A percentile compares a stretch with the other conserved stretches of the same genome.
Conservation (phyloP, 495 filamentous ascomycete genomes). For the Podospora fimiseda region DNA sequence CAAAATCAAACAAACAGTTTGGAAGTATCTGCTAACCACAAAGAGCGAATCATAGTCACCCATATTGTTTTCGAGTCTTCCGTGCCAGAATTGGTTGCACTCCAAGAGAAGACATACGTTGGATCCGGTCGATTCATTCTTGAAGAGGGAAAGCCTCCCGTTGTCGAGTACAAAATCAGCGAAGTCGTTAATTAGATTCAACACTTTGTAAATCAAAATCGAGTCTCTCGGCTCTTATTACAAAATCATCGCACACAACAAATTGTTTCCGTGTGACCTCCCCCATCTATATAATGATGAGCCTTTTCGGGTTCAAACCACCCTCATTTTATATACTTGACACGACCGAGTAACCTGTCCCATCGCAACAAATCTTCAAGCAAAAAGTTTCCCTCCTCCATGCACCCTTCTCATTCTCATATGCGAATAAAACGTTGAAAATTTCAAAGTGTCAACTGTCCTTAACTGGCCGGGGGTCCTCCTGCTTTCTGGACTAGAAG, state of each 20-base stretch:
- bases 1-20: too few species aligned
- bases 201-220: neutral
- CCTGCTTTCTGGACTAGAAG: conserved; percentile 40
- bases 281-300: neutral
- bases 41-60: conserved; percentile 38
- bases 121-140: conserved; percentile 49
- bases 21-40: neutral
- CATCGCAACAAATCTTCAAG: neutral
- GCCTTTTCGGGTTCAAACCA: neutral
- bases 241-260: neutral
- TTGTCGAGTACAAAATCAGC: conserved; percentile 56
- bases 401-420: neutral
- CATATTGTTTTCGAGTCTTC: conserved; percentile 52
- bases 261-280: neutral
- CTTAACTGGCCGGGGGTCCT: conserved; percentile 17
- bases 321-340: neutral
- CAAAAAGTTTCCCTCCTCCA: neutral
- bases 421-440: neutral
- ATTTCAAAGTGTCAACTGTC: neutral
- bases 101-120: conserved; percentile 50
- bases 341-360: neutral
- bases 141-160: conserved; percentile 45
- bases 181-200: conserved; percentile 35
- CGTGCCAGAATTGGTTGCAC: conserved; percentile 40
- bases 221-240: neutral